These are phyloP conservation scores for Angomonas deanei DNA, from an alignment of 208 protist species.

Conservation along the genomic window DNA sequence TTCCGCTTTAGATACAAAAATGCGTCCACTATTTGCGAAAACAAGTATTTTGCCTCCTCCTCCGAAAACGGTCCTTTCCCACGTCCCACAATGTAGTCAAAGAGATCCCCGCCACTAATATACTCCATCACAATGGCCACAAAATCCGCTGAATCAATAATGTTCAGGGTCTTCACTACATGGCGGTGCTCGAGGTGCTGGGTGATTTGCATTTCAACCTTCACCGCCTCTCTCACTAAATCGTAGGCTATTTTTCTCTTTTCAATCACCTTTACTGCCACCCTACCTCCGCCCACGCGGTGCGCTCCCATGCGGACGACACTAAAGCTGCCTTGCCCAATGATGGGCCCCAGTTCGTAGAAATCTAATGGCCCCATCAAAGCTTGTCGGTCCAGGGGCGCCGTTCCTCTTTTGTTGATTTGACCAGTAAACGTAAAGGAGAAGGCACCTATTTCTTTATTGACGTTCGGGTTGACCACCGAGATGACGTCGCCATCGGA, in stretches of 20 bases:
- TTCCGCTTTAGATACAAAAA: constrained; percentile 54
- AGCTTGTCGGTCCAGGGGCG: background rate
- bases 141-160: constrained; percentile 31
- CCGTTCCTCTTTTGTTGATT: background rate
- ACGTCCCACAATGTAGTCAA: constrained; percentile 70
- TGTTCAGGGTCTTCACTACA: constrained; percentile 57
- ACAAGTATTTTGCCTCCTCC: constrained; percentile 46
- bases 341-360: constrained; percentile 36
- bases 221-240: constrained; percentile 33
- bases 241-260: constrained; percentile 31
- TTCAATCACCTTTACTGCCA: constrained; percentile 79
- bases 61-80: constrained; percentile 55
- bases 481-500: constrained; percentile 40
- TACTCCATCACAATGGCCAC: constrained; percentile 82
- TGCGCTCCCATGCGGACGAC: constrained; percentile 42
- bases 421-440: constrained; percentile 9
- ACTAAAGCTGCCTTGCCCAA: constrained; percentile 64
- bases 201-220: constrained; percentile 63
- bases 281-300: constrained; percentile 19
- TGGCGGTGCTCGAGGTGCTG: constrained; percentile 58
- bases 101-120: constrained; percentile 60
- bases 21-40: constrained; percentile 64
- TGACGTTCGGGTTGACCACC: constrained; percentile 45
- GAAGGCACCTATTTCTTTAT: constrained; percentile 30
- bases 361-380: background rate